These are phyloP conservation scores for Limnanthes douglasii DNA, from an alignment of 345 rosid species.

Conservation along the genomic window DNA sequence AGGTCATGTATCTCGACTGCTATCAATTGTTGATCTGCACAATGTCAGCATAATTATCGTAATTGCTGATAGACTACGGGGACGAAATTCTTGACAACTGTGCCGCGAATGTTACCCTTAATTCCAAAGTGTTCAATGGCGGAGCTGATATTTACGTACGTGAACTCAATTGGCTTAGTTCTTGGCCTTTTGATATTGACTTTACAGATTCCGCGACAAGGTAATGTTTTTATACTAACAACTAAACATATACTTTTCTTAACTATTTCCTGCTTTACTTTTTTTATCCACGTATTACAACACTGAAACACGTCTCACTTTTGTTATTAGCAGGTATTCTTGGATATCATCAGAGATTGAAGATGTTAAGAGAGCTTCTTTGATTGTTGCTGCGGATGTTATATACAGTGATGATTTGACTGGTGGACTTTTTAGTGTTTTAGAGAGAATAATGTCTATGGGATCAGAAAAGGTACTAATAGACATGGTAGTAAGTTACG, in stretches of 20 bases:
- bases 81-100: conserved; percentile 58
- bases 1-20: too few relatives aligned
- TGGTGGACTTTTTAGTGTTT: conserved; percentile 10
- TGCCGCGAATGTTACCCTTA: conserved; percentile 32
- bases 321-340: conserved; percentile 8
- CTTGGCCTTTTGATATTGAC: conserved; percentile 43
- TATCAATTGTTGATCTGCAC: too few relatives aligned
- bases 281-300: too few relatives aligned
- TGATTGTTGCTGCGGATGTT: conserved; percentile 18
- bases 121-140: conserved; percentile 25
- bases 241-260: too few relatives aligned
- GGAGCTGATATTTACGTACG: conserved; percentile 35
- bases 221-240: conserved; percentile 21
- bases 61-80: conserved; percentile 33
- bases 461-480: conserved; percentile 16
- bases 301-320: neutral
- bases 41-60: neutral
- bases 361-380: conserved; percentile 9
- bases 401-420: conserved; percentile 22
- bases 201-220: conserved; percentile 14
- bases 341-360: conserved; percentile 16
- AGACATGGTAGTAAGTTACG: neutral
- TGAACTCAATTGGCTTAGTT: conserved; percentile 60
- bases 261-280: too few relatives aligned
- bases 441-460: conserved; percentile 14